These are phyloP conservation scores for Trichoderma breve DNA, from an alignment of 2,329 filamentous ascomycete genomes.

Conservation along the genomic window DNA sequence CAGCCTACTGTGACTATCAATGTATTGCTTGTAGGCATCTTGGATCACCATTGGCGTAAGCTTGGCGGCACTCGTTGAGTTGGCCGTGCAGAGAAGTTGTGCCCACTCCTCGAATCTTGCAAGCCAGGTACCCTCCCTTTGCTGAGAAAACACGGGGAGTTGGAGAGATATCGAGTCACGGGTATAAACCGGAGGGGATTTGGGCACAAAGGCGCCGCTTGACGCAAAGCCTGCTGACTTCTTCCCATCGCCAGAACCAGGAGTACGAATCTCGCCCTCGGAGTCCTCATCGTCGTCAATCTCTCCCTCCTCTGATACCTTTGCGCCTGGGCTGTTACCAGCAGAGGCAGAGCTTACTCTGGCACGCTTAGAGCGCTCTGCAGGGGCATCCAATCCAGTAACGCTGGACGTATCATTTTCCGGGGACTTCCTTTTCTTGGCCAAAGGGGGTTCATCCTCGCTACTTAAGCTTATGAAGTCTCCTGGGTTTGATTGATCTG, in stretches of 20 bases:
- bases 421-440: slow-evolving; percentile 15
- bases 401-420: neutral
- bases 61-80: slow-evolving; percentile 24
- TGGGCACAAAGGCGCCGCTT: slow-evolving; percentile 24
- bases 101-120: slow-evolving; percentile 38
- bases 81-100: slow-evolving; percentile 31
- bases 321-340: neutral
- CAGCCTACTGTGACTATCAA: slow-evolving; percentile 32
- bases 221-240: neutral
- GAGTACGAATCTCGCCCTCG: neutral
- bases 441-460: slow-evolving; percentile 11
- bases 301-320: slow-evolving; percentile 36
- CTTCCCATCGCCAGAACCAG: neutral
- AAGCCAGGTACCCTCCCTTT: slow-evolving; percentile 35
- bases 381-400: slow-evolving; percentile 3
- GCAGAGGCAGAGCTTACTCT: slow-evolving; percentile 20
- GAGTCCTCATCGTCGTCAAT: slow-evolving; percentile 28
- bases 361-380: slow-evolving; percentile 24
- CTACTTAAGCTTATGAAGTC: slow-evolving; percentile 20
- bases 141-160: slow-evolving; percentile 30
- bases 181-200: slow-evolving; percentile 25
- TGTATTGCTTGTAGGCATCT: slow-evolving; percentile 32
- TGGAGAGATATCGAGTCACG: slow-evolving; percentile 26
- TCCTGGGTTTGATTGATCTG: slow-evolving; percentile 11
- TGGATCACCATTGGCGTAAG: slow-evolving; percentile 28